Evolutionary conservation across 768 basidiomycete genomes (phyloP).

Genomic region (Hypsizygus marmoreus): DNA sequence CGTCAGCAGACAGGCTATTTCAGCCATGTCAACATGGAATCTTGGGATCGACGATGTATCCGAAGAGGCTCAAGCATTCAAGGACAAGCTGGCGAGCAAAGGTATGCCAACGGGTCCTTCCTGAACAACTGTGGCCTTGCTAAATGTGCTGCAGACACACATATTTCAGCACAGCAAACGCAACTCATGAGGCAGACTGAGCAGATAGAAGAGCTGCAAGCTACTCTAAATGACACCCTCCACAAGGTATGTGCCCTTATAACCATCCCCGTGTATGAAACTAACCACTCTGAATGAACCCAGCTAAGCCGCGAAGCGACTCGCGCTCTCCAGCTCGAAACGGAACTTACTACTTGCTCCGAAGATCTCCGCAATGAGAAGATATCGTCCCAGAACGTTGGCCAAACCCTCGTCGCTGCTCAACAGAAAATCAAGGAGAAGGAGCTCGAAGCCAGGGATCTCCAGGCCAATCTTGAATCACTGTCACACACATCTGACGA

Average conservation of each 20-base stretch:
- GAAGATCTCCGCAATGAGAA: constrained; percentile 61
- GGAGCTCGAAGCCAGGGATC: constrained; percentile 50
- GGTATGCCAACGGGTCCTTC: constrained; percentile 29
- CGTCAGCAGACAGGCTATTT: background rate
- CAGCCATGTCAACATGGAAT: constrained; percentile 49
- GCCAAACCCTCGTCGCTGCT: constrained; percentile 46
- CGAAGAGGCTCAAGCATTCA: constrained; percentile 46
- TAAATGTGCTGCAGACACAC: constrained; percentile 37
- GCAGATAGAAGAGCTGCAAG: constrained; percentile 44
- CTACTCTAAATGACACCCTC: constrained; percentile 43
- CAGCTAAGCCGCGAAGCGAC: constrained; percentile 61
- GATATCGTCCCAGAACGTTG: constrained; percentile 51
- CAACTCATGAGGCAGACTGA: constrained; percentile 41
- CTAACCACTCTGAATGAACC: constrained; percentile 8
- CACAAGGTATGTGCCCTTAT: constrained; percentile 40
- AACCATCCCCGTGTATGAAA: background rate
- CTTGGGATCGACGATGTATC: constrained; percentile 48
- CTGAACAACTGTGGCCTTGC: constrained; percentile 9
- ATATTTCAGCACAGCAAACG: constrained; percentile 49
- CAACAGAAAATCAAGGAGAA: constrained; percentile 54
- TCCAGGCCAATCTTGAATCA: constrained; percentile 57
- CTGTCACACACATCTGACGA: constrained; percentile 56
- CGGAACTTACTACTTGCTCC: constrained; percentile 46
- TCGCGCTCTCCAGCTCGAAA: constrained; percentile 57
- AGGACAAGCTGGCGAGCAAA: constrained; percentile 52